Evolutionary conservation across 371 early-diverging fungal species (phyloP), one percentile per base, ranked within the genome.

Genomic region (Mortierella sp.): DNA sequence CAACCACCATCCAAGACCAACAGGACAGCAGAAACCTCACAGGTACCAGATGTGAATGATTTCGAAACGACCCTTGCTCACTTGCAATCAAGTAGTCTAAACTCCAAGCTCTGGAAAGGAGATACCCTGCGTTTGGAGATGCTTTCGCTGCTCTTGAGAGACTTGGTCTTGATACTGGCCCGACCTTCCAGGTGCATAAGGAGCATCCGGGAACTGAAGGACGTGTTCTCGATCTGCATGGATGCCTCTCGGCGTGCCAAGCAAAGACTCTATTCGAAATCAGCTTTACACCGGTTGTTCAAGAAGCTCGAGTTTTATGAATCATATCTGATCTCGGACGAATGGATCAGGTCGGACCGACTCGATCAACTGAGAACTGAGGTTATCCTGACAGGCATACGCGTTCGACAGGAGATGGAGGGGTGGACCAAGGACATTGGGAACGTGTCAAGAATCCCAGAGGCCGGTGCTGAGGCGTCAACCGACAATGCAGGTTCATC

Each of bases 251-350:
- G 40, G 25, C 29, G 13, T 17, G 37, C 19, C 8, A 27, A 46
- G 28, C 51, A 37, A 21, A 24, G 54, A 12, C 6, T 58, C 17
- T 67, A 41, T 45, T 52, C 67, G 24, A 76, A 76, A 43, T 39
- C 65, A 12, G 16, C 29, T 9, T 41, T 76, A 44, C 49, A 52
- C 6, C 60, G 77, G 2, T 27, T 69, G n/a, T 40, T 46, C 31
- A 76, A 76, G 29, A 76, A 76, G 29, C 69, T 76, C 3, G 77
- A 76, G 47, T 76, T 76, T 45, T 76, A 76, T 19, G 69, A 68
- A 40, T 76, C 77, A 16, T 76, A 61, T 25, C 28, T 76, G 25
- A 2, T 61, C 24, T 63, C 69, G n/a, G 65, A 65, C 13, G 60
- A 65, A 19, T 50, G 49, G 55, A 28, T 67, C 37, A 58, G 59